phyloP scores from a whole-genome alignment of 306 rosid genomes.

The Gastrolobium bilobum region DNA sequence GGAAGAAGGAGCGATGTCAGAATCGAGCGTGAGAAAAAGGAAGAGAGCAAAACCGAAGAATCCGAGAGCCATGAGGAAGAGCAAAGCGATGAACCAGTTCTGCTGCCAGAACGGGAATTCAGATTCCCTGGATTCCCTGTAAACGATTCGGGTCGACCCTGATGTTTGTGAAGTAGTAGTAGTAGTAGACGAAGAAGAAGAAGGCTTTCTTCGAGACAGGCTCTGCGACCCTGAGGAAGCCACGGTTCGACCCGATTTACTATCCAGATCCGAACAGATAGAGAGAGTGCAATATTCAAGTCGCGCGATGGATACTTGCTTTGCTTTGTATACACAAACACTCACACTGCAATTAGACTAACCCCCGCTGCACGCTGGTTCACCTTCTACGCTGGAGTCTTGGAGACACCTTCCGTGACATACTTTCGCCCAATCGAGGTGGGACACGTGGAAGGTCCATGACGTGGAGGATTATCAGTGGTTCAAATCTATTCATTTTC shows the following conservation, averaged over 20 bases:
- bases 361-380: not conserved
- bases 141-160: slow-evolving; percentile 72
- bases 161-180: slow-evolving; percentile 45
- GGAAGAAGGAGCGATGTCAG: slow-evolving; percentile 68
- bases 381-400: not conserved
- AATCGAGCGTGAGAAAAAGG: slow-evolving; percentile 79
- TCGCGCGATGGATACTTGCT: not conserved
- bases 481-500: not conserved
- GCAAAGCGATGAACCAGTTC: slow-evolving; percentile 87
- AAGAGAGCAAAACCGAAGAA: slow-evolving; percentile 79
- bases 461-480: slow-evolving; percentile 61
- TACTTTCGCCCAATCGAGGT: slow-evolving; percentile 12
- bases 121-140: slow-evolving; percentile 69
- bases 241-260: slow-evolving; percentile 74
- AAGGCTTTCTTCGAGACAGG: slow-evolving; percentile 82
- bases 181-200: slow-evolving; percentile 59
- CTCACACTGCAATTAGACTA: not conserved
- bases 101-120: slow-evolving; percentile 89
- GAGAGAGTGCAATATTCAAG: not conserved
- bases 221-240: slow-evolving; percentile 89
- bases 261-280: slow-evolving; percentile 41
- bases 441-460: not conserved
- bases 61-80: slow-evolving; percentile 84
- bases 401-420: slow-evolving; percentile 57
- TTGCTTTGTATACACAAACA: not conserved